These are phyloP conservation scores for Boletus fagicola DNA, from an alignment of 768 basidiomycete species.

Conservation along the genomic window DNA sequence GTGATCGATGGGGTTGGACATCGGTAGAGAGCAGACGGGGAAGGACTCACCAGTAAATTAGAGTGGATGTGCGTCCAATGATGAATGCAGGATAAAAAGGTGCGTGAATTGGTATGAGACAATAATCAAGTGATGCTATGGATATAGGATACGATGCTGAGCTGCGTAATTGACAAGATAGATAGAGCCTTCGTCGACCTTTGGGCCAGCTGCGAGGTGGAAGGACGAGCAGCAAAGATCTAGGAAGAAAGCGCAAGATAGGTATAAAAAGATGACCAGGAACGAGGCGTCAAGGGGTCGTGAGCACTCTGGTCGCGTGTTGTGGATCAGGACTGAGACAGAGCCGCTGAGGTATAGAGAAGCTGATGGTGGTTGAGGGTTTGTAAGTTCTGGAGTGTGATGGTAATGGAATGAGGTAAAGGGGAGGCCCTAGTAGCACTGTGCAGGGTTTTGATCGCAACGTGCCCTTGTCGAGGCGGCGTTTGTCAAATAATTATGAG, in stretches of 20 bases:
- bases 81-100: conserved; percentile 49
- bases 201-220: conserved; percentile 34
- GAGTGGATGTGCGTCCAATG: conserved; percentile 40
- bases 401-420: conserved; percentile 54
- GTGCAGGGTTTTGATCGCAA: conserved; percentile 73
- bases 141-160: conserved; percentile 41
- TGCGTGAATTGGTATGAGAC: conserved; percentile 40
- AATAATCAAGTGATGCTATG: conserved; percentile 49
- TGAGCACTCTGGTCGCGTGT: conserved; percentile 48
- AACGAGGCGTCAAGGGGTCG: conserved; percentile 54
- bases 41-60: conserved; percentile 48
- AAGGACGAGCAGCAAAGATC: conserved; percentile 41
- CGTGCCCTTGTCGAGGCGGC: conserved; percentile 64
- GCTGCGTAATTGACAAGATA: conserved; percentile 39
- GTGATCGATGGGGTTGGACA: conserved; percentile 27
- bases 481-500: conserved; percentile 45
- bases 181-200: conserved; percentile 39
- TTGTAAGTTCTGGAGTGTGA: conserved; percentile 31
- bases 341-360: conserved; percentile 27
- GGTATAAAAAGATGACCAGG: conserved; percentile 50
- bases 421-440: conserved; percentile 48
- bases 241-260: conserved; percentile 43
- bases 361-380: conserved; percentile 39
- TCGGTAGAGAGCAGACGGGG: conserved; percentile 7
- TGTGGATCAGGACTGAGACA: conserved; percentile 32